phyloP scores from a whole-genome alignment of 208 protist genomes.

The Tritrichomonas musculus region DNA sequence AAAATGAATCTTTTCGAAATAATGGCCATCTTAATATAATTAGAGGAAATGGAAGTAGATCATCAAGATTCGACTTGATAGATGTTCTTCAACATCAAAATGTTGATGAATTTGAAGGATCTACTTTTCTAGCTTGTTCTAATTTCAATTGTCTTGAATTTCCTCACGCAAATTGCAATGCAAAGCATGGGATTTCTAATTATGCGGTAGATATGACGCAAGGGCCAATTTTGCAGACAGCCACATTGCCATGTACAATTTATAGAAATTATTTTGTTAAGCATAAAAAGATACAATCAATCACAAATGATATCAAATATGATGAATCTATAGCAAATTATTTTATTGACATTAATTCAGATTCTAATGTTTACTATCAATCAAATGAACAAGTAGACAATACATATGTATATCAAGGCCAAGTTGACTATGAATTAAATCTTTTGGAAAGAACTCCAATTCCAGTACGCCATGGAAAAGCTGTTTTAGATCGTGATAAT shows the following conservation, averaged over 20 bases:
- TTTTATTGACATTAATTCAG: no score
- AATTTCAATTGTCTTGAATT: slow-evolving; percentile 32
- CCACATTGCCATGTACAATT: background rate
- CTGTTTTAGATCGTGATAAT: background rate
- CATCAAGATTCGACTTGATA: background rate
- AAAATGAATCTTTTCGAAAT: background rate
- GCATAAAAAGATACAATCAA: background rate
- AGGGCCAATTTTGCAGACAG: background rate
- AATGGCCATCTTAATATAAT: background rate
- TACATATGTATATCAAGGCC: background rate
- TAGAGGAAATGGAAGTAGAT: background rate
- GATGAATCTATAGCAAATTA: no score
- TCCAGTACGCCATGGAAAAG: background rate
- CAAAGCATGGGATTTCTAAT: background rate
- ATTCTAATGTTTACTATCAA: no score
- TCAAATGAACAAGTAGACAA: no score
- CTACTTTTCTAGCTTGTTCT: background rate
- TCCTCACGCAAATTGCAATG: background rate
- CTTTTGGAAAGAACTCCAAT: background rate
- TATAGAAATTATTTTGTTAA: slow-evolving; percentile 8
- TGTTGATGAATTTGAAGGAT: background rate
- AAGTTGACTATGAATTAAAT: background rate
- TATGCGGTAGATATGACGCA: background rate
- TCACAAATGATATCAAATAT: background rate
- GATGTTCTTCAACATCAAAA: background rate